A percentile compares a stretch with the other conserved stretches of the same genome.
These are phyloP conservation scores for Cymbopogon flexuosus DNA, from an alignment of 202 grass and related monocot species.

Conservation along the genomic window DNA sequence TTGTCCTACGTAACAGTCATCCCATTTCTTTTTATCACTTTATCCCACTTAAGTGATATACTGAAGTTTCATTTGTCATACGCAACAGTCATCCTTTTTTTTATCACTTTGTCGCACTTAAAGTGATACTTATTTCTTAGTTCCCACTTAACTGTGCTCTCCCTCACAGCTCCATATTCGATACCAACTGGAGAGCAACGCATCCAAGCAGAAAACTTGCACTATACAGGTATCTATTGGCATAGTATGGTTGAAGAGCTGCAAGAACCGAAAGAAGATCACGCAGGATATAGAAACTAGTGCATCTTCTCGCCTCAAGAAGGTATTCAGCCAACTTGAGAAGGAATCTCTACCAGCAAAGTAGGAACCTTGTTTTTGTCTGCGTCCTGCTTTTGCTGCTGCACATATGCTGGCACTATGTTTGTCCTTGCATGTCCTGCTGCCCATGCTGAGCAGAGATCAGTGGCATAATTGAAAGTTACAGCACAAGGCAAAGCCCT, in stretches of 20 bases:
- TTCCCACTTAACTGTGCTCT: not conserved
- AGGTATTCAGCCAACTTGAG: slow-evolving; percentile 63
- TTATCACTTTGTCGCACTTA: not conserved
- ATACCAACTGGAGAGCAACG: slow-evolving; percentile 60
- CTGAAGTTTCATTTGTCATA: not conserved
- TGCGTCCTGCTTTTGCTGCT: not conserved
- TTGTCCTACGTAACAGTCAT: not conserved
- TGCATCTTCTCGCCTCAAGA: slow-evolving; percentile 57
- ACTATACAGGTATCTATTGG: slow-evolving; percentile 56
- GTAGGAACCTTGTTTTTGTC: slow-evolving; percentile 26
- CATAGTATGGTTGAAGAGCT: slow-evolving; percentile 76
- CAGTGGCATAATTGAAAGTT: slow-evolving; percentile 1
- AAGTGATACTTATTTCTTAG: not conserved
- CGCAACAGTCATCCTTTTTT: not conserved
- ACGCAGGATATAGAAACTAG: slow-evolving; percentile 52
- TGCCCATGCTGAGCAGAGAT: slow-evolving; percentile 10
- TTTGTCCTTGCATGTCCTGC: not conserved
- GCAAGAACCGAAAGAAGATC: slow-evolving; percentile 72
- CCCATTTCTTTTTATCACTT: not conserved
- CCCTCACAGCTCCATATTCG: slow-evolving; percentile 62
- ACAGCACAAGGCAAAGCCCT: not conserved
- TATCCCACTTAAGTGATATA: not conserved
- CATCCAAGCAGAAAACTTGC: slow-evolving; percentile 47
- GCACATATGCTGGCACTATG: not conserved
- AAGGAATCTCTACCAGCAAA: slow-evolving; percentile 47